Evolutionary conservation across 2,329 filamentous ascomycete genomes (phyloP), one percentile per base, ranked within the genome.

Genomic region (Lachnellula willkommii): DNA sequence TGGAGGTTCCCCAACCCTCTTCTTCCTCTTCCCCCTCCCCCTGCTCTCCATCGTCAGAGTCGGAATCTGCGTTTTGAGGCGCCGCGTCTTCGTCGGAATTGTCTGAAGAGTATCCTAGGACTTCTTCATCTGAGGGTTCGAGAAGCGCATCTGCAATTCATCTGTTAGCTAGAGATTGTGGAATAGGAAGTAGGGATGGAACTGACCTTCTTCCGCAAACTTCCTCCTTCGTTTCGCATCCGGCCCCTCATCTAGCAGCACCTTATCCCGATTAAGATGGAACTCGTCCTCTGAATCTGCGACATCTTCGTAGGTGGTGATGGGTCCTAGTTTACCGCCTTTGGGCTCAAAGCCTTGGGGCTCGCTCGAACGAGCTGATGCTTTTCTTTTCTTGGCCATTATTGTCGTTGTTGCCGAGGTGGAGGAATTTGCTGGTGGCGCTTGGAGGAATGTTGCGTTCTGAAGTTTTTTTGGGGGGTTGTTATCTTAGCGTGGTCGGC

Each of bases 281-380:
- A 96, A 95, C 70, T 96, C 90, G 71, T 99, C 94, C 71, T 96
- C 90, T 1, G 91, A 95, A 70, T 96, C 87, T 62, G 92, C 90
- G 65, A 99, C 87, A 73, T 95, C 90, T 72, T 93, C 85, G 71
- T 81, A 93, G 2, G 82, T 85, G 3, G 62, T 64, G 14, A 66
- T 65, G 17, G 63, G 58, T 4, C 53, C 58, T 17, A 66, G 55
- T 50, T 61, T 66, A 4, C 63, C 64, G 9, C 61, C 57, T 46
- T 58, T 60, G 1, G 57, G 28, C 17, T 65, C 58, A 20, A 55
- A 64, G 11, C 58, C 60, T 37, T 47, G 46, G 0, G 32, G 22
- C 7, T 35, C 49, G 11, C 55, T 53, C 20, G 45, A 28, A 7
- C 56, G 53, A 14, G 43, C 45, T 1, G 62, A 58, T 6, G 56